phyloP scores from a whole-genome alignment of 768 basidiomycete species.

The Hydnomerulius pinastri region DNA sequence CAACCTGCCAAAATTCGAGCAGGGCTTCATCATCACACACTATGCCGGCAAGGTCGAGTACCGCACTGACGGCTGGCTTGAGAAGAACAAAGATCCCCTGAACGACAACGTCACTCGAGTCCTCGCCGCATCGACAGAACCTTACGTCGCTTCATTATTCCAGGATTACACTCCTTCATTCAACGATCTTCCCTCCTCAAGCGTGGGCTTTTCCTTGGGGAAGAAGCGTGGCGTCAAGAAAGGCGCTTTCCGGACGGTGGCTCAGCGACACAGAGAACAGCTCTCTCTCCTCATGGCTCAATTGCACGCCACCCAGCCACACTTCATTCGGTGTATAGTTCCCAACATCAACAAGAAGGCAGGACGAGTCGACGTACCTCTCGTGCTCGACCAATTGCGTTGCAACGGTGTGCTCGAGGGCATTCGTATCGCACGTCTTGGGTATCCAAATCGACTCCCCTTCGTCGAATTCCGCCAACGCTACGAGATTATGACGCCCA shows the following conservation, averaged over 20 bases:
- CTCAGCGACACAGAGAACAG: constrained; percentile 95
- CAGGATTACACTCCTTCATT: constrained; percentile 68
- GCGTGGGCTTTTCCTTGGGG: constrained; percentile 39
- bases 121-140: constrained; percentile 78
- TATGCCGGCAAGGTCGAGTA: constrained; percentile 98
- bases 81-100: constrained; percentile 99
- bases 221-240: constrained; percentile 86
- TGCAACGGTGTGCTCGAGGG: constrained; percentile 99
- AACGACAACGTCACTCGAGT: constrained; percentile 95
- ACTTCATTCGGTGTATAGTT: constrained; percentile 98
- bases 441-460: constrained; percentile 95
- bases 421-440: constrained; percentile 94
- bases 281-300: constrained; percentile 89
- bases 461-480: constrained; percentile 98
- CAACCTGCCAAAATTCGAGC: constrained; percentile 82
- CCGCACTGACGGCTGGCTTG: constrained; percentile 93
- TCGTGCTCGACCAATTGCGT: constrained; percentile 93
- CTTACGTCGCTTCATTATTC: constrained; percentile 82
- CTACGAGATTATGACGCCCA: constrained; percentile 94
- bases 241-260: constrained; percentile 96
- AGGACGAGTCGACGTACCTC: constrained; percentile 86
- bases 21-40: constrained; percentile 93
- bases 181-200: constrained; percentile 33
- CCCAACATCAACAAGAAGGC: constrained; percentile 93
- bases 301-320: constrained; percentile 91